Conservation (phyloP, 208 protist species). For the Acanthamoeba royreba region DNA sequence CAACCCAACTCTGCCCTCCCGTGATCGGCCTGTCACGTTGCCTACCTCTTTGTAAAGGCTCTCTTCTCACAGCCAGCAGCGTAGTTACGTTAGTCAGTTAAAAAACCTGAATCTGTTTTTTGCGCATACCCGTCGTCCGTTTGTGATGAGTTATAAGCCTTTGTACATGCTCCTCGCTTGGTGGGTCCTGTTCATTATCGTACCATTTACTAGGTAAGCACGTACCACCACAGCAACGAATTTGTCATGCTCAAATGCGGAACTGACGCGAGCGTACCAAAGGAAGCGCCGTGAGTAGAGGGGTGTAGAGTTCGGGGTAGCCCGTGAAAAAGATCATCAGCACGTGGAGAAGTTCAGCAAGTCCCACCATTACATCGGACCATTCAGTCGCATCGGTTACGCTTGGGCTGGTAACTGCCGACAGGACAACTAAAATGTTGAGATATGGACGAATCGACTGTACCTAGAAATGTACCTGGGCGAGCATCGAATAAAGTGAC, state of each 20-base stretch:
- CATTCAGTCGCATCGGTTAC: background rate
- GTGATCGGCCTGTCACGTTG: background rate
- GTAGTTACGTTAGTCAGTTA: background rate
- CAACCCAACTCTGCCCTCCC: background rate
- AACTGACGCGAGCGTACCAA: background rate
- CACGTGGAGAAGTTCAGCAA: background rate
- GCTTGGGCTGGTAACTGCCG: background rate
- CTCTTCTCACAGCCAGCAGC: background rate
- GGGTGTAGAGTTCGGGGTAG: background rate
- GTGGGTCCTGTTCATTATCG: background rate
- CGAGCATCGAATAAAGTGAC: background rate
- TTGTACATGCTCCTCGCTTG: background rate
- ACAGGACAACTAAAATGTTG: background rate
- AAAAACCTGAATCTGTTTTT: no score
- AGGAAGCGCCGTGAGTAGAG: background rate
- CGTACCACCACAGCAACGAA: background rate
- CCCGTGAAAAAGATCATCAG: constrained; percentile 1
- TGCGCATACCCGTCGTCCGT: no score
- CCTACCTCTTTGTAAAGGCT: background rate
- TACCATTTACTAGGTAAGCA: background rate
- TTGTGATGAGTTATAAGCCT: background rate
- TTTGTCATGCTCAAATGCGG: background rate
- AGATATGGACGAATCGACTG: no score
- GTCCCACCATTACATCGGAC: background rate
- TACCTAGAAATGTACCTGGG: no score